Evolutionary conservation across 352 stramenopile species (phyloP), one percentile per base, ranked within the genome.

Genomic region (Phytophthora quininea): DNA sequence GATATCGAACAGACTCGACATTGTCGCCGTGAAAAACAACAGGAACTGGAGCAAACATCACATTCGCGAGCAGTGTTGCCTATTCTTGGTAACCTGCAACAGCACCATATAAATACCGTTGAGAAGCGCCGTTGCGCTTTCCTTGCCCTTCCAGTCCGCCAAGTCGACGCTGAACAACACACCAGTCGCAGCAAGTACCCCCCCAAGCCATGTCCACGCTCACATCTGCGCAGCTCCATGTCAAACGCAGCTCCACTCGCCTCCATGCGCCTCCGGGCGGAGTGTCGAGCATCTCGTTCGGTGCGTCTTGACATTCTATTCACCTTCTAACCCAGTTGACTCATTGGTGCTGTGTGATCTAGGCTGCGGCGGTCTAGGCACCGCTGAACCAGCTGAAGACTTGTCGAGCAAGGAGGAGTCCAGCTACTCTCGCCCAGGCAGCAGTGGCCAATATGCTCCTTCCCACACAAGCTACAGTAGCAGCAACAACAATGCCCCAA

Each of bases 241-340:
- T 93, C 29, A 91, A 91, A 64, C 84, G 83, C 53, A 93, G 86
- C 77, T 92, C 86, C 33, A 93, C 86, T 29, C 70, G 86, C 10
- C 80, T 91, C 5, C 86, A 92, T 45, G 86, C 83, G 7, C 86
- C 86, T 1, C 86, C 83, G 9, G 83, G 86, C 19, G 86, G 83
- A 3, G 73, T 57, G 29, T 93, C 86, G 40, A 89, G 75, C 54
- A 82, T 93, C 59, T 80, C 80, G 10, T 93, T 93, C 48, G 86
- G 80, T 91, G 64, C 47, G 46, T n/a, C 9, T n/a, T 11, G 19
- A 24, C 19, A 24, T 24, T 24, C 19, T 24, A 24, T 24, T 24
- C 19, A 24, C 19, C 19, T 24, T 24, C 19, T 24, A 24, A 24
- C 19, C 19, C 19, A 24, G 19, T 40, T 46, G 14, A 59, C 47